Base-by-base conservation (phyloP, 2,329 filamentous ascomycete genomes). In the Neonectria neomacrospora region DNA sequence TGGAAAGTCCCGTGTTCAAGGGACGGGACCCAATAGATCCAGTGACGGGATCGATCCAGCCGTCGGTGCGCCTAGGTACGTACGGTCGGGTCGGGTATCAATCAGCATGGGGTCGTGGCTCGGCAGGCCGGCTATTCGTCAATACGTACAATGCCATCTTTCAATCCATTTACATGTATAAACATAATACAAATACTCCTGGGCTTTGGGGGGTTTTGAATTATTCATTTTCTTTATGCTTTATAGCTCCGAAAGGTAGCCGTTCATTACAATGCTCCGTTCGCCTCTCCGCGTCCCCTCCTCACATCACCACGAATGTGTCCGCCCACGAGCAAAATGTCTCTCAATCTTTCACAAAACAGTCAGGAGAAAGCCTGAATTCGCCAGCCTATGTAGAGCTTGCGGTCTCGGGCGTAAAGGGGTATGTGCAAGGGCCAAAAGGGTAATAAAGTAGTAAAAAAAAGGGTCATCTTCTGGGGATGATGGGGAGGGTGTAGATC, bases 371-470 rank as follows among this genome's bases (percentile, higher is more conserved):
- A 58, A 53, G 50, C 47, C 51, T 30, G 50, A 65, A 52, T 41
- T 65, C 53, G 55, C 60, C 58, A 62, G 59, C 63, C 52, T 56
- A 53, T 62, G 57, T 63, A 63, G 54, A 48, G 28, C 61, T 22
- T 61, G 47, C 47, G 41, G 47, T 55, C 42, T 47, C 39, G 60
- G 47, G 45, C 54, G 30, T 57, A 57, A 64, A 50, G 63, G 65
- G 69, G 68, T 69, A 71, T 73, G 71, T 72, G 70, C 68, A 69
- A 66, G 50, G 65, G 47, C 51, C 44, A 37, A 58, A 52, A 45
- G 42, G 53, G 51, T 51, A 51, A 62, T 62, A 58, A 53, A 54
- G 34, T 63, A 63, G 57, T 54, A 63, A 63, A 58, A 52, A 55
- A 61, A 26, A 26, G 11, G 11, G 59, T 57, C 47, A 57, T 57